A percentile compares a stretch with the other conserved stretches of the same genome.
Evolutionary conservation across 2,329 filamentous ascomycete species (phyloP).

Genomic region (Ceratocystis eucalypticola): DNA sequence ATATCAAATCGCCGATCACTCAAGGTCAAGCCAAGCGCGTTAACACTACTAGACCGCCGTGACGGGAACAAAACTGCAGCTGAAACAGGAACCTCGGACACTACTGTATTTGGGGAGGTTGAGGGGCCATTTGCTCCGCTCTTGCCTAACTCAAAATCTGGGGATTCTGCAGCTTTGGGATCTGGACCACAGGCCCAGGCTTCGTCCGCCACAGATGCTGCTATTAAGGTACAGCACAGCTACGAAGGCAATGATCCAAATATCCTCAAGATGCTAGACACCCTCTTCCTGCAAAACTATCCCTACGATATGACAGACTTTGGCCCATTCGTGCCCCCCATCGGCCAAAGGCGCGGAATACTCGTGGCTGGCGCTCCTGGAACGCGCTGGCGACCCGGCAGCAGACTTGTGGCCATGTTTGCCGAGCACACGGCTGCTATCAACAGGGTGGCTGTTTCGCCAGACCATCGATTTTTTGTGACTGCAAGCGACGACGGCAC

Average conservation of each 20-base stretch:
- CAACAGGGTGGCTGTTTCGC: conserved; percentile 67
- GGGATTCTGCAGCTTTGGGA: background rate
- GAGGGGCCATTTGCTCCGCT: conserved; percentile 38
- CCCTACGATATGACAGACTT: conserved; percentile 55
- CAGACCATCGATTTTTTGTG: conserved; percentile 88
- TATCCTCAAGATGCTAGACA: conserved; percentile 60
- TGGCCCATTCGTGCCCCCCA: conserved; percentile 44
- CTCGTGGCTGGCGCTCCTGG: conserved; percentile 33
- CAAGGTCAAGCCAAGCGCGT: conserved; percentile 42
- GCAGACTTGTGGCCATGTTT: conserved; percentile 74
- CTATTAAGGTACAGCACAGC: conserved; percentile 46
- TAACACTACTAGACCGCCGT: conserved; percentile 45
- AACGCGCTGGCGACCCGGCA: conserved; percentile 60
- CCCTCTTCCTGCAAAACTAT: conserved; percentile 66
- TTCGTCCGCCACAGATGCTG: background rate
- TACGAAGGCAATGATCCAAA: conserved; percentile 68
- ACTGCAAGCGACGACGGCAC: conserved; percentile 84
- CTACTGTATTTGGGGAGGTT: conserved; percentile 47
- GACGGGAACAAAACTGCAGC: conserved; percentile 45
- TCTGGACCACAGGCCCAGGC: background rate
- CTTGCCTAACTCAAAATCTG: background rate
- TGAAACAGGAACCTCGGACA: conserved; percentile 45
- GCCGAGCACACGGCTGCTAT: conserved; percentile 74
- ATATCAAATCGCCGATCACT: conserved; percentile 15
- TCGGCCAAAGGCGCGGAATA: conserved; percentile 30